Evolutionary conservation across 2,329 filamentous ascomycete species (phyloP).

Genomic region (Fusarium decemcellulare): DNA sequence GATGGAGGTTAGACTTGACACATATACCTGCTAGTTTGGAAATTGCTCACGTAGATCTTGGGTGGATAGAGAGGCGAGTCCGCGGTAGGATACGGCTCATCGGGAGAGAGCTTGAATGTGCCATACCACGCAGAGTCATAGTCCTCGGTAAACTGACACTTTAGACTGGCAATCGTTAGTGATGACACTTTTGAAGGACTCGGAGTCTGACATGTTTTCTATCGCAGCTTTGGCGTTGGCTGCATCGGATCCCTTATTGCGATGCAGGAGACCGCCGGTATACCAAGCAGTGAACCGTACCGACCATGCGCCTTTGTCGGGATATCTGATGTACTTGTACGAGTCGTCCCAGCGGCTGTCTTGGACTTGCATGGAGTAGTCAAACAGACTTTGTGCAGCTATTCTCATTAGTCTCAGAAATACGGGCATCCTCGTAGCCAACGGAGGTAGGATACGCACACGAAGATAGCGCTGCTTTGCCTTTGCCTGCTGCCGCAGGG

Average conservation of each 20-base stretch:
- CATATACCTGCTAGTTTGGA: not conserved
- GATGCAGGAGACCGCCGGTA: slow-evolving; percentile 53
- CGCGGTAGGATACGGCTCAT: slow-evolving; percentile 55
- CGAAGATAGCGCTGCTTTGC: no score
- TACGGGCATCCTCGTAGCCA: no score
- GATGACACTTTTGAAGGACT: not conserved
- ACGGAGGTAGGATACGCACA: no score
- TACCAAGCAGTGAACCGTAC: slow-evolving; percentile 61
- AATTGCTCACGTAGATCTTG: slow-evolving; percentile 15
- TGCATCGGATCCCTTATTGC: slow-evolving; percentile 53
- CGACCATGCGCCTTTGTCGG: slow-evolving; percentile 59
- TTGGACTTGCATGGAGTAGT: slow-evolving; percentile 56
- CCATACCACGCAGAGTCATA: slow-evolving; percentile 59
- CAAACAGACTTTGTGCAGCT: slow-evolving; percentile 47
- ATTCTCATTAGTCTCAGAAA: no score
- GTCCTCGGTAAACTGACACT: slow-evolving; percentile 53
- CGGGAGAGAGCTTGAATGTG: slow-evolving; percentile 57
- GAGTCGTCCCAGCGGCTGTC: slow-evolving; percentile 57
- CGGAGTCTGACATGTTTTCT: slow-evolving; percentile 50
- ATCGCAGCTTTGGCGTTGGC: slow-evolving; percentile 53
- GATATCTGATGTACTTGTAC: slow-evolving; percentile 59
- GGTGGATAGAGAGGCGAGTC: slow-evolving; percentile 50
- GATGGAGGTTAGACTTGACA: not conserved
- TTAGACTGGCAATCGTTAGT: slow-evolving; percentile 33
- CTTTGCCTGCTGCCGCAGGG: no score